Conservation (phyloP, 1,284 basidiomycete genomes). For the Gomphus bonarii region DNA sequence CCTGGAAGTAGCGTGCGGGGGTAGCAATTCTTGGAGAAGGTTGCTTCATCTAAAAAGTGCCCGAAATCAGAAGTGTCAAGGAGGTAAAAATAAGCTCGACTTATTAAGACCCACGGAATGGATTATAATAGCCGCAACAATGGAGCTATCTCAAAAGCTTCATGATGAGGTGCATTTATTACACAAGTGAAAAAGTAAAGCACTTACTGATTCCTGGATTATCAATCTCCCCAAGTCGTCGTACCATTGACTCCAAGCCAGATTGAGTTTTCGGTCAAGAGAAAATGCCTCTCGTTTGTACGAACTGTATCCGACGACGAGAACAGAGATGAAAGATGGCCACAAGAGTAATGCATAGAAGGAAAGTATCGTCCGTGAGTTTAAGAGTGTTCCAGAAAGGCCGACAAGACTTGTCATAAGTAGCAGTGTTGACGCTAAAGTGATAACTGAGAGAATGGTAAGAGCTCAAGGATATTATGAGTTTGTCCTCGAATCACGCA, state of each 20-base stretch:
- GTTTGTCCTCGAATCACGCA: background rate
- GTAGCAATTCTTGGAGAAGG: conserved; percentile 53
- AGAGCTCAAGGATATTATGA: background rate
- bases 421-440: conserved; percentile 45
- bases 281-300: conserved; percentile 64
- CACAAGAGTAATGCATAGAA: conserved; percentile 64
- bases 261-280: conserved; percentile 63
- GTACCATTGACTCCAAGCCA: conserved; percentile 60
- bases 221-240: conserved; percentile 45
- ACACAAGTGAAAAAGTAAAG: background rate
- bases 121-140: conserved; percentile 66
- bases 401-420: conserved; percentile 58
- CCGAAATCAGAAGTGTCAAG: background rate
- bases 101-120: conserved; percentile 26
- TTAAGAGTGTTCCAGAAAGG: conserved; percentile 56
- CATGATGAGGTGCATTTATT: background rate
- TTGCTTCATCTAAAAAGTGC: conserved; percentile 35
- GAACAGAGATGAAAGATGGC: conserved; percentile 52
- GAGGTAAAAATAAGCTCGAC: background rate
- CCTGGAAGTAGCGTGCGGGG: conserved; percentile 56
- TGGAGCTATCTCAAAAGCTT: conserved; percentile 26
- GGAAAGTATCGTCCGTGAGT: conserved; percentile 65
- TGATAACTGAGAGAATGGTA: conserved; percentile 38
- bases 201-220: conserved; percentile 45
- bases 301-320: conserved; percentile 58